These are phyloP conservation scores for Neurospora pannonica DNA, from an alignment of 495 filamentous ascomycete genomes.

Conservation along the genomic window DNA sequence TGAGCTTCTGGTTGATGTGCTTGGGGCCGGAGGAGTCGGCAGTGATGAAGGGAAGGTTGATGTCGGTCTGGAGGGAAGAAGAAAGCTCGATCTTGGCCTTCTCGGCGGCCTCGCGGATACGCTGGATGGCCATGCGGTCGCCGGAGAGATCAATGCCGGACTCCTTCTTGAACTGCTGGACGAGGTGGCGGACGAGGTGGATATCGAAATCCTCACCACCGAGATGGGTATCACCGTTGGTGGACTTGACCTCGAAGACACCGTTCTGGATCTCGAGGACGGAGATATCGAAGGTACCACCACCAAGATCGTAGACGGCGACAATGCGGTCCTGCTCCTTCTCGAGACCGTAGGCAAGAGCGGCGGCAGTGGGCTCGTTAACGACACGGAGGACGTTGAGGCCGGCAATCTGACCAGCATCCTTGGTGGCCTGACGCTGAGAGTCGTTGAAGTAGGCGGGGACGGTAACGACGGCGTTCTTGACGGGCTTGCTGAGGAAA, in stretches of 20 bases:
- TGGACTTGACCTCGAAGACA: constrained; percentile 97
- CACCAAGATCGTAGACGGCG: constrained; percentile 95
- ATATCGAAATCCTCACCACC: constrained; percentile 99
- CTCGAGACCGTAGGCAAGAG: constrained; percentile 89
- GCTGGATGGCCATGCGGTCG: constrained; percentile 98
- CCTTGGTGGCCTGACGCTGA: constrained; percentile 95
- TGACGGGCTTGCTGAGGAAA: constrained; percentile 78
- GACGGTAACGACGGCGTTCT: constrained; percentile 94
- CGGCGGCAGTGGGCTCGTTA: constrained; percentile 93
- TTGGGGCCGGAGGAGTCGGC: constrained; percentile 89
- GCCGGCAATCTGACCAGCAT: constrained; percentile 91
- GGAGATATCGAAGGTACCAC: constrained; percentile 98
- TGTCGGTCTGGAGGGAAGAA: constrained; percentile 92
- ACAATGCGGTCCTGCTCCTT: constrained; percentile 86
- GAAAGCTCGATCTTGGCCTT: constrained; percentile 99
- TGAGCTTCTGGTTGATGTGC: constrained; percentile 95
- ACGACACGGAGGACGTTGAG: constrained; percentile 94
- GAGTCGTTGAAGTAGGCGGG: constrained; percentile 98
- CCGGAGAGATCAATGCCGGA: constrained; percentile 80
- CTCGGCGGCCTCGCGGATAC: constrained; percentile 98
- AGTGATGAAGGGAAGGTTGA: constrained; percentile 98
- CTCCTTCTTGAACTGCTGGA: constrained; percentile 93
- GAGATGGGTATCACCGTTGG: constrained; percentile 96
- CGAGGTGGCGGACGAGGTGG: constrained; percentile 85
- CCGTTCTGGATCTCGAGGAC: constrained; percentile 96